Evolutionary conservation across 257 asterid genomes (phyloP).

Genomic region (Cordia subcordata): DNA sequence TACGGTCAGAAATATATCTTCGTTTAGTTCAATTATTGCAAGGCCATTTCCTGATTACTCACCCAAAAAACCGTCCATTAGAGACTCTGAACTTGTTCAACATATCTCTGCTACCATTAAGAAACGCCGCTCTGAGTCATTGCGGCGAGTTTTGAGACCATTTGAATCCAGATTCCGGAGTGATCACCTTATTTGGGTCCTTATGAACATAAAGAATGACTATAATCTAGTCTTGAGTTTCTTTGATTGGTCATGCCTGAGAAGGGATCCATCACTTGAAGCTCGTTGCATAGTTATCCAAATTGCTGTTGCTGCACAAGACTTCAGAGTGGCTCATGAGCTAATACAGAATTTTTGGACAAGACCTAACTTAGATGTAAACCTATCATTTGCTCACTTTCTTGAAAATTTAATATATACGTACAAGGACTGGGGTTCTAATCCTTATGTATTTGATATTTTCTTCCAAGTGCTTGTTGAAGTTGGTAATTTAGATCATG

Average conservation of each 20-base stretch:
- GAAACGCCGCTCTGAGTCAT: slow-evolving; percentile 64
- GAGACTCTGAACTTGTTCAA: slow-evolving; percentile 65
- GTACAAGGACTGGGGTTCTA: slow-evolving; percentile 83
- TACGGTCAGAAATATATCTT: slow-evolving; percentile 22
- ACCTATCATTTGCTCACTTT: slow-evolving; percentile 38
- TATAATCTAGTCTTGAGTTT: slow-evolving; percentile 59
- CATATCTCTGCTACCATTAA: slow-evolving; percentile 61
- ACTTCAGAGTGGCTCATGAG: slow-evolving; percentile 36
- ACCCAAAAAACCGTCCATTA: slow-evolving; percentile 65
- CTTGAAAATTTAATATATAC: slow-evolving; percentile 77
- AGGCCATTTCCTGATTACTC: slow-evolving; percentile 86
- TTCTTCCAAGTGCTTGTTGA: slow-evolving; percentile 69
- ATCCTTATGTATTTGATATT: slow-evolving; percentile 73
- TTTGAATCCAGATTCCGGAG: slow-evolving; percentile 69
- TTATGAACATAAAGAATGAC: slow-evolving; percentile 64
- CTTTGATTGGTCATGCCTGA: slow-evolving; percentile 70
- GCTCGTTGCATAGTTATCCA: slow-evolving; percentile 77
- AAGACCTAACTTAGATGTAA: slow-evolving; percentile 33
- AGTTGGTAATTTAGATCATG: slow-evolving; percentile 49
- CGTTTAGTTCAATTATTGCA: slow-evolving; percentile 24
- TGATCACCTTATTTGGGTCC: slow-evolving; percentile 87
- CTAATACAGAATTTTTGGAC: slow-evolving; percentile 52
- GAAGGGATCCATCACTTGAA: slow-evolving; percentile 76
- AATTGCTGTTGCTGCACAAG: slow-evolving; percentile 58
- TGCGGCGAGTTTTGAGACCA: slow-evolving; percentile 50